Evolutionary conservation across 805 yeast genomes (phyloP).

Genomic region (Saccharomyces kudriavzevii): DNA sequence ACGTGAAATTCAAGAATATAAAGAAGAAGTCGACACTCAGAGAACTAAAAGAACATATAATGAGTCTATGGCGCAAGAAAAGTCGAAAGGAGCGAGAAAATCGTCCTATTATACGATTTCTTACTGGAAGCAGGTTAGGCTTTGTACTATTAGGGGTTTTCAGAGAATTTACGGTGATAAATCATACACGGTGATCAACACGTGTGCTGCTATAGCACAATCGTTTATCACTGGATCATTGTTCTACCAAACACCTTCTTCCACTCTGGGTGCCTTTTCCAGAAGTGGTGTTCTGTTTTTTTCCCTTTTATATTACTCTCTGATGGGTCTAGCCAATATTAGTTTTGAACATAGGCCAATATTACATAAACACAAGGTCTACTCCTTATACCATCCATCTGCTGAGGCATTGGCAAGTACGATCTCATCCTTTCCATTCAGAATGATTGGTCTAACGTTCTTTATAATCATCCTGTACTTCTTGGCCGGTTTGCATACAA

Average conservation of each 20-base stretch:
- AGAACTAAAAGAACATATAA: slow-evolving; percentile 31
- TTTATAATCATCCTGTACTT: slow-evolving; percentile 50
- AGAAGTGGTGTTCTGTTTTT: slow-evolving; percentile 61
- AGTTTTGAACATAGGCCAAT: slow-evolving; percentile 49
- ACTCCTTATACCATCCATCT: slow-evolving; percentile 68
- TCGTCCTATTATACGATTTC: slow-evolving; percentile 24
- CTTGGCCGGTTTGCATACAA: slow-evolving; percentile 42
- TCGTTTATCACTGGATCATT: slow-evolving; percentile 57
- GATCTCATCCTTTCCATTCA: slow-evolving; percentile 56
- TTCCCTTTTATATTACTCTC: slow-evolving; percentile 44
- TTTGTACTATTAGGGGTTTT: slow-evolving; percentile 44
- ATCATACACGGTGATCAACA: slow-evolving; percentile 36
- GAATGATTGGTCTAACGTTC: slow-evolving; percentile 37
- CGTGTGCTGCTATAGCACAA: slow-evolving; percentile 36
- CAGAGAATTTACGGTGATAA: slow-evolving; percentile 52
- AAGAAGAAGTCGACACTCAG: slow-evolving; percentile 23
- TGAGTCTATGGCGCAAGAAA: slow-evolving; percentile 24
- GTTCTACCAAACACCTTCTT: slow-evolving; percentile 43
- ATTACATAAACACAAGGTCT: slow-evolving; percentile 62
- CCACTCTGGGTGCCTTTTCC: slow-evolving; percentile 52
- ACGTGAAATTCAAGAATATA: slow-evolving; percentile 36
- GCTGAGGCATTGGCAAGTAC: slow-evolving; percentile 63
- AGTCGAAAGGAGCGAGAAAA: slow-evolving; percentile 18
- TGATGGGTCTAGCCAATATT: slow-evolving; percentile 43
- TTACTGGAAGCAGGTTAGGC: slow-evolving; percentile 40